phyloP scores from a whole-genome alignment of 1,139 yeast genomes.

The Hyphopichia buzzinii region DNA sequence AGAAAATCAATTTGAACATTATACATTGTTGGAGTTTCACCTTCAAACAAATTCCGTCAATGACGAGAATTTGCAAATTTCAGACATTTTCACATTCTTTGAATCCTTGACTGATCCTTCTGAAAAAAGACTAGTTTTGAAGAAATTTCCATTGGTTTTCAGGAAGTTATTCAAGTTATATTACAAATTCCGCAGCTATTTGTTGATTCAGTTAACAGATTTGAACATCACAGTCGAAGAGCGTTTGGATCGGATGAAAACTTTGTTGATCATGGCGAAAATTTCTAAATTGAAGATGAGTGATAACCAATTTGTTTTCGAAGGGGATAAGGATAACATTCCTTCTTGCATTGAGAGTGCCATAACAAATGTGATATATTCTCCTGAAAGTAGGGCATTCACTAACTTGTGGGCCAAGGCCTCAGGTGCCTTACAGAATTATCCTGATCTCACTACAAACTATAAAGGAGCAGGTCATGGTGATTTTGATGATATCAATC shows the following conservation, averaged over 20 bases:
- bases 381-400: conserved; percentile 78
- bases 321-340: conserved; percentile 46
- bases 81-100: conserved; percentile 71
- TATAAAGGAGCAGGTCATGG: conserved; percentile 12
- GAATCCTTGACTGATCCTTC: conserved; percentile 51
- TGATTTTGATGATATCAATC: conserved; percentile 29
- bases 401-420: conserved; percentile 63
- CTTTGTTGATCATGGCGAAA: conserved; percentile 65
- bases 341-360: conserved; percentile 90
- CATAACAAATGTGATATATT: conserved; percentile 66
- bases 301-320: conserved; percentile 55
- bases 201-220: conserved; percentile 67
- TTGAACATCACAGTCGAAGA: conserved; percentile 51
- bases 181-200: conserved; percentile 61
- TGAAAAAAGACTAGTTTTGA: conserved; percentile 43
- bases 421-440: conserved; percentile 30
- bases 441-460: conserved; percentile 25
- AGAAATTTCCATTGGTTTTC: conserved; percentile 68
- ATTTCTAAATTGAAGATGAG: conserved; percentile 70
- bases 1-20: conserved; percentile 57
- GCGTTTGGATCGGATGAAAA: conserved; percentile 69
- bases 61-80: conserved; percentile 60
- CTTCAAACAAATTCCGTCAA: conserved; percentile 37
- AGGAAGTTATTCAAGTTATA: conserved; percentile 68
- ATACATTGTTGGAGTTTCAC: conserved; percentile 60